A percentile compares a stretch with the other conserved stretches of the same genome.
Conservation (phyloP, 495 filamentous ascomycete genomes). For the Aspergillus biplanus region DNA sequence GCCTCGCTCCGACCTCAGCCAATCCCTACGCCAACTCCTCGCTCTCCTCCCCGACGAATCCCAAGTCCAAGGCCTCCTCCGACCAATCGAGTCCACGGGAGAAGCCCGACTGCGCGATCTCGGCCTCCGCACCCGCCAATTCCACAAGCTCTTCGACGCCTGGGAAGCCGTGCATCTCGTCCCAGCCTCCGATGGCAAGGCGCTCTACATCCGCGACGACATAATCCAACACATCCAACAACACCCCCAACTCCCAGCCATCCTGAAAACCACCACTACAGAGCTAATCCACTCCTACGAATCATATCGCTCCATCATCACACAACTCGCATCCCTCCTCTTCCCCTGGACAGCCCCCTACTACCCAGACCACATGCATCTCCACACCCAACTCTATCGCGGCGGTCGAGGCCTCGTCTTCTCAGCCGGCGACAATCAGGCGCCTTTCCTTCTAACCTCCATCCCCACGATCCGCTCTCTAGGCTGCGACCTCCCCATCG, state of each 20-base stretch:
- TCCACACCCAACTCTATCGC: conserved; percentile 30
- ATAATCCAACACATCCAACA: conserved; percentile 28
- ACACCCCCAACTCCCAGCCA: conserved; percentile 11
- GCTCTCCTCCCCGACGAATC: conserved; percentile 15
- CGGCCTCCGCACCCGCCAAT: conserved; percentile 26
- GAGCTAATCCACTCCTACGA: conserved; percentile 33
- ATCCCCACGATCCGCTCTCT: conserved; percentile 36
- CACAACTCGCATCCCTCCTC: conserved; percentile 25
- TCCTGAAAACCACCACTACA: conserved; percentile 16
- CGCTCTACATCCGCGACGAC: conserved; percentile 25
- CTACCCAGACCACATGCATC: conserved; percentile 33
- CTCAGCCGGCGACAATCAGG: conserved; percentile 35
- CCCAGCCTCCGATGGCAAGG: not conserved
- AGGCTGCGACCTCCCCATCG: conserved; percentile 40
- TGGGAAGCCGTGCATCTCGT: conserved; percentile 27
- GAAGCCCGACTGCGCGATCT: conserved; percentile 24
- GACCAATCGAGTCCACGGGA: conserved; percentile 20
- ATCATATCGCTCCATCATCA: conserved; percentile 29
- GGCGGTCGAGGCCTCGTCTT: conserved; percentile 37
- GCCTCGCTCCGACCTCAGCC: not conserved
- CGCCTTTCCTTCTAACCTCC: conserved; percentile 34
- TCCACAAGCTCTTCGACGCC: conserved; percentile 21
- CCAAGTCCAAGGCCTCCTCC: conserved; percentile 9
- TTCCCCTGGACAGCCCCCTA: conserved; percentile 41
- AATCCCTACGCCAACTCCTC: conserved; percentile 8